Conservation (phyloP, 768 basidiomycete species). For the Cyclocybe aegerita region DNA sequence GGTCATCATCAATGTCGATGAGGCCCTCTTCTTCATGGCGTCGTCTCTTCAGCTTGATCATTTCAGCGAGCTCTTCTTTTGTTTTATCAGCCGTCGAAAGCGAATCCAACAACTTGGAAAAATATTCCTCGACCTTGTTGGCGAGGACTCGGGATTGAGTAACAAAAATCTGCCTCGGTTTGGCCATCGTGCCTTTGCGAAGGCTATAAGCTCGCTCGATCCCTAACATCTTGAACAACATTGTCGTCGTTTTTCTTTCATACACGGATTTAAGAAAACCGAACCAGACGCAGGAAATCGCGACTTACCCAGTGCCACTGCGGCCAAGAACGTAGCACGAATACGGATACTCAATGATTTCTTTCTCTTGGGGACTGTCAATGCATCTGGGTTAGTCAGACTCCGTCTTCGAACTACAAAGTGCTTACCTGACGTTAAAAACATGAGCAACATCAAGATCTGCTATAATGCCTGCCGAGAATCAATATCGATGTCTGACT, state of each 20-base stretch:
- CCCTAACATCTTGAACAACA: slow-evolving; percentile 74
- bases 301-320: slow-evolving; percentile 67
- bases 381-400: not conserved
- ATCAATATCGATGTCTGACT: not conserved
- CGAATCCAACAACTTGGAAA: slow-evolving; percentile 49
- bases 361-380: slow-evolving; percentile 44
- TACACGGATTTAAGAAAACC: not conserved
- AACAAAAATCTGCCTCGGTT: slow-evolving; percentile 69
- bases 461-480: slow-evolving; percentile 43
- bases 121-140: slow-evolving; percentile 71
- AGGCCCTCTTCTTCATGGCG: slow-evolving; percentile 25
- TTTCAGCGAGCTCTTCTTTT: slow-evolving; percentile 37
- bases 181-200: slow-evolving; percentile 31
- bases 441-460: slow-evolving; percentile 47
- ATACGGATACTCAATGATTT: slow-evolving; percentile 55
- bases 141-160: slow-evolving; percentile 69
- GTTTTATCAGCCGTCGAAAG: slow-evolving; percentile 37
- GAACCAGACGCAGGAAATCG: not conserved
- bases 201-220: slow-evolving; percentile 57
- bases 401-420: not conserved
- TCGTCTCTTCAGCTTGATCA: slow-evolving; percentile 19
- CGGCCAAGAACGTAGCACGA: slow-evolving; percentile 70
- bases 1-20: slow-evolving; percentile 45
- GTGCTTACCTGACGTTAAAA: slow-evolving; percentile 42
- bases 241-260: slow-evolving; percentile 70